Base-by-base conservation (phyloP, 768 basidiomycete genomes). In the Kwoniella sp. region DNA sequence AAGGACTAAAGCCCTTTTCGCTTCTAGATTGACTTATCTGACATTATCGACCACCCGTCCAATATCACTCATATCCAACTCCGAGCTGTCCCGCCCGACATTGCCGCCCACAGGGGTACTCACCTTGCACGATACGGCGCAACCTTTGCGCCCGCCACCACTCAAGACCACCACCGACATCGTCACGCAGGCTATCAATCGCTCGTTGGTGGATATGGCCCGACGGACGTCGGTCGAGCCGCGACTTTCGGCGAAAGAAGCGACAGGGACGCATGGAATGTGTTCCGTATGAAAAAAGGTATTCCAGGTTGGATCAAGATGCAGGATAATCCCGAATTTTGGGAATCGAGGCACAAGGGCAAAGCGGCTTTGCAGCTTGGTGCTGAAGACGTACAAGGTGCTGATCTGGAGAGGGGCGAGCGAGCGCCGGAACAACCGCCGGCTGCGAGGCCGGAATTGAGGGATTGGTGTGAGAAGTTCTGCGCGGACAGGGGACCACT, bases 391-490 rank as follows among this genome's bases (percentile, higher is more conserved):
- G 55, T 33, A 2, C 57, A 62, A 33, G 50, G 29, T 26, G 49
- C 50, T n/a, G 55, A 15, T 13, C 51, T 48, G 33, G 63, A 37
- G 19, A 19, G 49, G 19, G 19, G 73, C 66, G 40, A 44, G 17
- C 40, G n/a, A n/a, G n/a, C n/a, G n/a, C n/a, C n/a, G n/a, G n/a
- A 44, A 9, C 7, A 8, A 26, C 55, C 53, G 25, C 30, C 83
- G 80, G 59, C 87, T 87, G 33, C 30, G 1, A 86, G 86, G 17
- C 85, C 85, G 80, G 84, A 87, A 0, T 74, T 91, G 47, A 82
- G 88, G 30, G 83, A 88, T 63, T 92, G 91, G 91, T 90, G 90
- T 8, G 89, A 91, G 68, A 87, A 88, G 60, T 92, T 90, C 70
- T 91, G 90, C 62, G 83, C 84, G 25, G 88, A 88, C 70, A 82